phyloP scores from a whole-genome alignment of 495 filamentous ascomycete genomes.

The Hypoxylon fragiforme region DNA sequence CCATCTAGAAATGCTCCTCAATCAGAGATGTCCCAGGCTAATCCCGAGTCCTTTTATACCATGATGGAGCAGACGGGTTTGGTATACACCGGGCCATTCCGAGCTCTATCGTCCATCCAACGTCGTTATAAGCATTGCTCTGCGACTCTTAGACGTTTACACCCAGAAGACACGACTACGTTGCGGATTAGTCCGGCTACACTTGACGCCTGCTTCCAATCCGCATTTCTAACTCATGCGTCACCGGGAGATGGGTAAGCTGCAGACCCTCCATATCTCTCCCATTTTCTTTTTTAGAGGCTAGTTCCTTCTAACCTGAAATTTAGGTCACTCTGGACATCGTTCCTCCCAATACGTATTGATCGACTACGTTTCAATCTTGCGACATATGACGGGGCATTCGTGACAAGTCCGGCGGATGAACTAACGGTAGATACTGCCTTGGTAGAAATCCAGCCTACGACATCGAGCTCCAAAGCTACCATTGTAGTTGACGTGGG shows the following conservation, averaged over 20 bases:
- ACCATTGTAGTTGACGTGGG: conserved; percentile 43
- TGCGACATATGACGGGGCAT: conserved; percentile 29
- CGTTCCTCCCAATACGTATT: conserved; percentile 47
- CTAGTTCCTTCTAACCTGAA: conserved; percentile 1
- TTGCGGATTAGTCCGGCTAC: conserved; percentile 51
- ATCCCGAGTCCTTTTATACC: conserved; percentile 47
- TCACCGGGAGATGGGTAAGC: conserved; percentile 48
- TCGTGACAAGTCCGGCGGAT: conserved; percentile 15
- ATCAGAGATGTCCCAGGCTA: conserved; percentile 42
- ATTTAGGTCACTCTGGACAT: conserved; percentile 47
- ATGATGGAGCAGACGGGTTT: conserved; percentile 49
- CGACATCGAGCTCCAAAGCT: conserved; percentile 31
- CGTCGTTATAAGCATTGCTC: conserved; percentile 51
- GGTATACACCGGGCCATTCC: conserved; percentile 49
- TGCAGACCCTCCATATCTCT: neutral
- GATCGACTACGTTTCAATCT: conserved; percentile 45
- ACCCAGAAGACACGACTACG: conserved; percentile 38
- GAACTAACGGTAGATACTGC: conserved; percentile 43
- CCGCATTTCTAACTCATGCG: conserved; percentile 47
- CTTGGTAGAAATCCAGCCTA: conserved; percentile 29
- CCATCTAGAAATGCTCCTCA: conserved; percentile 24
- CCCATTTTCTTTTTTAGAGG: neutral
- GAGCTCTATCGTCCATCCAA: conserved; percentile 41
- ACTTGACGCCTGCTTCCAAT: conserved; percentile 54
- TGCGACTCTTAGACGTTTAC: conserved; percentile 39